Base-by-base conservation (phyloP, 176 grass and related monocot species). In the Raddia distichophylla region DNA sequence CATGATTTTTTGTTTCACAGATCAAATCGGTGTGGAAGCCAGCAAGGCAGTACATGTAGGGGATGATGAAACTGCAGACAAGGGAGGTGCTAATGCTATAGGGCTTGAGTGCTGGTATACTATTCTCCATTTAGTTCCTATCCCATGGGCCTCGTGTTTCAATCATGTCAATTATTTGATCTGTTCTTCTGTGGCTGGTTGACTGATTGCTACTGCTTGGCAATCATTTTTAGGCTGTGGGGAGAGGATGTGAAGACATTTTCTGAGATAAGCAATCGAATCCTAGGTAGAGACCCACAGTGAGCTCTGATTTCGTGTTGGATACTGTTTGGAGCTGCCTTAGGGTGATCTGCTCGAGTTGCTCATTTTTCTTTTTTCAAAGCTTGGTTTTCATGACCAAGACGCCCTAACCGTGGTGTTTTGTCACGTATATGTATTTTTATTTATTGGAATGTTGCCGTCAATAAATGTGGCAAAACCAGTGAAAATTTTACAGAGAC, bases 21-120 rank as follows among this genome's bases (percentile, higher is more conserved):
- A 95, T 77, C 78, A 86, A 90, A 93, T 98, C 76, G 86, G 84
- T 15, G 54, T 91, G 57, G 75, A 86, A 57, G 85, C 88, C 37
- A 64, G 75, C 67, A 91, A 82, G 47, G 92, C 82, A 6, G 79
- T 98, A 69, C 90, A 98, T 75, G 85, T 98, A 32, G 92, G 95
- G 79, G 95, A 98, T 82, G 95, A 98, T 71, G 79, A 93, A 85
- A 79, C 79, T 75, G 92, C 88, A 8, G 95, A 98, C 58, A 91
- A 86, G 72, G 67, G 45, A 0, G 95, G 92, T 69, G 90, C 92
- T 82, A 91, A 87, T 70, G 90, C 92, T 61, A 77, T 94, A 47
- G 92, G 92, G 48, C 81, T 98, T 52, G 83, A 93, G 79, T 98
- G 95, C 75, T 98, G 95, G 95, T 98, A 89, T 49, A 85, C 18